Percentiles rank a stretch among this genome's conserved stretches.
Evolutionary conservation across 495 filamentous ascomycete species (phyloP).

Genomic region (Pseudevernia furfuracea): DNA sequence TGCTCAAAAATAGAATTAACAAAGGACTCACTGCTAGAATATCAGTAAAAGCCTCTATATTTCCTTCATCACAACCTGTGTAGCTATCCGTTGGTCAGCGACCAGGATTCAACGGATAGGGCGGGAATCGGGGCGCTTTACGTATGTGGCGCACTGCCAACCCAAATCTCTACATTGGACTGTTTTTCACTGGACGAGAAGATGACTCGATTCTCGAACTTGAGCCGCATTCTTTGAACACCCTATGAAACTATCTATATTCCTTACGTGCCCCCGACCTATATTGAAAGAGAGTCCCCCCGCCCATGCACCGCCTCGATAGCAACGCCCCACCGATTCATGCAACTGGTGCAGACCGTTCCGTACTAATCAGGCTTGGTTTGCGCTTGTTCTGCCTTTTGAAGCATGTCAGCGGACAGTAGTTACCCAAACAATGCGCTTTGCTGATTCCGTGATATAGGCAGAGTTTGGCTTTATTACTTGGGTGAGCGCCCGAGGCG

Average conservation of each 20-base stretch:
- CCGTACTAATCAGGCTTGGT: not conserved
- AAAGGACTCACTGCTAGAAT: not conserved
- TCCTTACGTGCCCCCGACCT: too few relatives aligned
- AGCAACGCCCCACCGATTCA: not conserved
- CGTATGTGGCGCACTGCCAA: not conserved
- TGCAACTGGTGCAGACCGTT: not conserved
- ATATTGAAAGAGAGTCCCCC: not conserved
- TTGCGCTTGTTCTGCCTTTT: not conserved
- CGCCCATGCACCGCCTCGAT: not conserved
- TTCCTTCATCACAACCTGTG: not conserved
- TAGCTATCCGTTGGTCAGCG: not conserved
- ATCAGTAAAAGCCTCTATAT: not conserved
- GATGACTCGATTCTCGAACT: not conserved
- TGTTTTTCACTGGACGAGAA: not conserved
- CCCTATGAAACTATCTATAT: not conserved
- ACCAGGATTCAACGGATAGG: too few relatives aligned
- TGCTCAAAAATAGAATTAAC: not conserved
- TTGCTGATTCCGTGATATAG: too few relatives aligned
- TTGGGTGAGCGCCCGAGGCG: not conserved
- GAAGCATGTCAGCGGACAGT: not conserved
- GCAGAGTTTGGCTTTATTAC: not conserved
- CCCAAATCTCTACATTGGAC: not conserved
- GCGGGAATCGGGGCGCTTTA: not conserved
- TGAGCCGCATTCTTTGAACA: not conserved
- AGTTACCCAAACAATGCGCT: not conserved